Conservation (phyloP, 768 basidiomycete species). For the Scleroderma bovista region DNA sequence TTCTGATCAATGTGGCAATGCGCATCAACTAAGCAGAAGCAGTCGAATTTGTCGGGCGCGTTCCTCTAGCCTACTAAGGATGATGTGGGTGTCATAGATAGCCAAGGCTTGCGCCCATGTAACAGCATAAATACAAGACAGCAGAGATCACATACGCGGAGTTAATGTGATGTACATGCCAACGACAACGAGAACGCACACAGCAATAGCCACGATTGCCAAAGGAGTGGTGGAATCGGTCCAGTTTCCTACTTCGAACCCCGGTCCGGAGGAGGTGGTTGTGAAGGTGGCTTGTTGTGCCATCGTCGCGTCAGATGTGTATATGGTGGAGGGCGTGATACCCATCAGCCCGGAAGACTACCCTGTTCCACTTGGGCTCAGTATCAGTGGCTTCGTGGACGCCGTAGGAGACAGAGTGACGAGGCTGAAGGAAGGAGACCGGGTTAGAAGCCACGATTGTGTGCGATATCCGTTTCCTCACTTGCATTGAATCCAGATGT, state of each 20-base stretch:
- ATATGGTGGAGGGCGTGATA: conserved; percentile 32
- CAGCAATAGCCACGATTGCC: conserved; percentile 35
- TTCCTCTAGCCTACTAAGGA: too few species aligned
- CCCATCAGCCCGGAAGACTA: conserved; percentile 21
- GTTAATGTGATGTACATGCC: too few species aligned
- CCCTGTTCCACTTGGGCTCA: conserved; percentile 35
- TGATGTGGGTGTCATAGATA: neutral
- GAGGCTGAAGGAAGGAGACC: conserved; percentile 34
- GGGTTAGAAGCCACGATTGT: conserved; percentile 17
- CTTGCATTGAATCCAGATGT: conserved; percentile 14
- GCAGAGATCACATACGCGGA: neutral
- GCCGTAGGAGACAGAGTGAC: conserved; percentile 32
- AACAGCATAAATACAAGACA: neutral
- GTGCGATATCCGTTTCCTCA: neutral
- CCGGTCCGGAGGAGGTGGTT: conserved; percentile 34
- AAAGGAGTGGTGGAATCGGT: conserved; percentile 33
- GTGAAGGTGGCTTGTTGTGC: conserved; percentile 37
- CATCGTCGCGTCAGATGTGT: conserved; percentile 38
- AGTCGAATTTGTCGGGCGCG: too few species aligned
- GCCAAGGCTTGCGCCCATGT: neutral
- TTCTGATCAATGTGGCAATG: too few species aligned
- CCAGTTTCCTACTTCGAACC: conserved; percentile 30
- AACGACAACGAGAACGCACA: conserved; percentile 27
- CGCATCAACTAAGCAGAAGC: too few species aligned
- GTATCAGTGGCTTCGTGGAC: conserved; percentile 34